Percentiles rank a stretch among this genome's conserved stretches.
These are phyloP conservation scores for Metschnikowia picachoensis DNA, from an alignment of 805 yeast species.

Conservation along the genomic window DNA sequence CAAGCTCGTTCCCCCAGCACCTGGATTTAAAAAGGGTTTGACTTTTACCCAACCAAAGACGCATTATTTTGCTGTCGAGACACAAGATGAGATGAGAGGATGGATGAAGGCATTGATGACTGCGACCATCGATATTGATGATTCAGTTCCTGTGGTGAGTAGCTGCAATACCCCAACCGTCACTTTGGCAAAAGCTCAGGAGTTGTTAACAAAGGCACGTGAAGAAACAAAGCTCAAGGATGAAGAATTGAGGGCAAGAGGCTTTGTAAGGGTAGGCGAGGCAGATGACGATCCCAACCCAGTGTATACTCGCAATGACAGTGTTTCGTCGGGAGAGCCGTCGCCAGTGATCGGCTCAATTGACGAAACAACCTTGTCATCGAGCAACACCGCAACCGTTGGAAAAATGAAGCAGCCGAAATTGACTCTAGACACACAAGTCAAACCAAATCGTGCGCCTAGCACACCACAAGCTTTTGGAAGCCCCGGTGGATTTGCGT, in stretches of 20 bases:
- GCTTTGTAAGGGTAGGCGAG: slow-evolving; percentile 26
- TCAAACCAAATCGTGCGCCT: slow-evolving; percentile 27
- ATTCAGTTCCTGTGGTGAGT: slow-evolving; percentile 83
- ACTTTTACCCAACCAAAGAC: slow-evolving; percentile 95
- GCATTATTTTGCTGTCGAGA: slow-evolving; percentile 93
- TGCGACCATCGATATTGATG: slow-evolving; percentile 95
- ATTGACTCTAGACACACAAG: slow-evolving; percentile 31
- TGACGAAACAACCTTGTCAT: slow-evolving; percentile 32
- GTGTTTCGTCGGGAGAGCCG: slow-evolving; percentile 19
- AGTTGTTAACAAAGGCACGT: slow-evolving; percentile 74
- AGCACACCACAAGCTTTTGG: slow-evolving; percentile 33
- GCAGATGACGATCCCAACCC: slow-evolving; percentile 10
- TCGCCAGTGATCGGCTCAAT: slow-evolving; percentile 31
- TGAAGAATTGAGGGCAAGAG: slow-evolving; percentile 45
- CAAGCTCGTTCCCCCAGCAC: slow-evolving; percentile 94
- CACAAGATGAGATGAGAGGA: slow-evolving; percentile 83
- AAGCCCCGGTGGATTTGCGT: slow-evolving; percentile 48
- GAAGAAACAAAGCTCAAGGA: slow-evolving; percentile 63
- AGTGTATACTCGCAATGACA: slow-evolving; percentile 9
- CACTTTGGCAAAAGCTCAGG: slow-evolving; percentile 82
- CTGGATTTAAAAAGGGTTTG: slow-evolving; percentile 91
- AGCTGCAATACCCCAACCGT: slow-evolving; percentile 96
- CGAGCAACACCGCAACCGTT: slow-evolving; percentile 16
- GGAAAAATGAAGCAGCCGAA: slow-evolving; percentile 20
- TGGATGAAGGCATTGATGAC: slow-evolving; percentile 96